Conservation (phyloP, 257 asterid genomes). For the Jasminum sambac region DNA sequence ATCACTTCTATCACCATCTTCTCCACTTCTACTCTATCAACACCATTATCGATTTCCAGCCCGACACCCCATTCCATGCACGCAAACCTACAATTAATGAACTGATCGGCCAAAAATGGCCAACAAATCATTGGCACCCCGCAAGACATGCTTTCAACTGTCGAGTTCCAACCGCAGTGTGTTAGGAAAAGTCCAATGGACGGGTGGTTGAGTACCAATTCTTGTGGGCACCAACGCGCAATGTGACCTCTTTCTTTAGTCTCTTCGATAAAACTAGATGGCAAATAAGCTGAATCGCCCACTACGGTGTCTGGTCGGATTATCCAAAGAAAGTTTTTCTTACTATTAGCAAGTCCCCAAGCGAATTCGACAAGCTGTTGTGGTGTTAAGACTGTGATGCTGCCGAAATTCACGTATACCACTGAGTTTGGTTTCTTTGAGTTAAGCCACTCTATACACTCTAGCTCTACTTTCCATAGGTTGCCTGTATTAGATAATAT, state of each 20-base stretch:
- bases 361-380: conserved; percentile 23
- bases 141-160: conserved; percentile 20
- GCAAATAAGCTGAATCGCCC: conserved; percentile 1
- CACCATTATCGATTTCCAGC: not conserved
- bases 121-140: conserved; percentile 30
- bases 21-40: conserved; percentile 11
- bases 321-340: conserved; percentile 19
- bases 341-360: conserved; percentile 26
- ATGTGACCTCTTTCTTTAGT: conserved; percentile 21
- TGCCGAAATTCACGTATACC: conserved; percentile 24
- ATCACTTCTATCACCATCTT: conserved; percentile 9
- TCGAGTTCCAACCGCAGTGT: conserved; percentile 29
- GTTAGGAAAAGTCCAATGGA: conserved; percentile 20
- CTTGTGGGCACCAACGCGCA: conserved; percentile 25
- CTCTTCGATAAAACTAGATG: conserved; percentile 9
- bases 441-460: conserved; percentile 28
- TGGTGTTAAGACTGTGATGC: conserved; percentile 15
- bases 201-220: conserved; percentile 21
- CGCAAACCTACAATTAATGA: conserved; percentile 8
- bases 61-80: conserved; percentile 27
- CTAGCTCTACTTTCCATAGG: conserved; percentile 28
- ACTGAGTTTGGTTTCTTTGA: conserved; percentile 24
- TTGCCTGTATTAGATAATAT: too few species aligned
- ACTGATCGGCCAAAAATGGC: conserved; percentile 29
- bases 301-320: conserved; percentile 17